Base-by-base conservation (phyloP, 2,329 filamentous ascomycete genomes). In the Epicoccum sorghinum region DNA sequence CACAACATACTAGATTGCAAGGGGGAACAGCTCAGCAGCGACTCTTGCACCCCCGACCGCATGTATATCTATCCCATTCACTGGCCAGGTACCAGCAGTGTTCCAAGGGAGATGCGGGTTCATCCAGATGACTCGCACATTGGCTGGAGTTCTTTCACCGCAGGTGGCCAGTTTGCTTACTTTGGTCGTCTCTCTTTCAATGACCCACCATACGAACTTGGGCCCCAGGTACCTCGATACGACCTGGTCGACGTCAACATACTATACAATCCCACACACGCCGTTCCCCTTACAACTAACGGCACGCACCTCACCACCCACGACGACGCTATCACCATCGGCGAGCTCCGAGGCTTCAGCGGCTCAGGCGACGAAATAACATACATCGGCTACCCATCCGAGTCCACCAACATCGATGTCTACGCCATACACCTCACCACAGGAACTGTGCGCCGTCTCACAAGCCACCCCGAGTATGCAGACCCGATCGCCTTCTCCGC, bases 361-460 rank as follows among this genome's bases (percentile, higher is more conserved):
- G 78, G 78, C 6, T 68, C 63, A 3, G 77, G 78, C 0, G 64
- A 69, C 7, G 77, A 80, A 54, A 66, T 79, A 13, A 72, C 69
- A 0, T 80, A 79, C 59, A 64, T 80, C 7, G 78, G 78, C 1
- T 66, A 65, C 43, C 62, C 76, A 0, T 46, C 45, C 7, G 78
- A 82, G 60, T 77, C 78, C 1, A 74, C 62, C 57, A 82, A 80
- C 44, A 76, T 80, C 52, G 79, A 81, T 53, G 58, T 80, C 6
- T 80, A 75, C 48, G 78, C 78, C 3, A 70, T 70, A 7, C 62
- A 80, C 43, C 48, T 80, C 3, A 57, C 55, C 1, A 80, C 76
- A 0, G 79, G 79, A 7, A 51, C 46, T 0, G 69, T 80, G 4
- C 71, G 77, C 14, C 75, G 78, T 0, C 62, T 81, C 1, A 81